These are phyloP conservation scores for Mortierella claussenii DNA, from an alignment of 192 early-diverging fungal genomes.

Conservation along the genomic window DNA sequence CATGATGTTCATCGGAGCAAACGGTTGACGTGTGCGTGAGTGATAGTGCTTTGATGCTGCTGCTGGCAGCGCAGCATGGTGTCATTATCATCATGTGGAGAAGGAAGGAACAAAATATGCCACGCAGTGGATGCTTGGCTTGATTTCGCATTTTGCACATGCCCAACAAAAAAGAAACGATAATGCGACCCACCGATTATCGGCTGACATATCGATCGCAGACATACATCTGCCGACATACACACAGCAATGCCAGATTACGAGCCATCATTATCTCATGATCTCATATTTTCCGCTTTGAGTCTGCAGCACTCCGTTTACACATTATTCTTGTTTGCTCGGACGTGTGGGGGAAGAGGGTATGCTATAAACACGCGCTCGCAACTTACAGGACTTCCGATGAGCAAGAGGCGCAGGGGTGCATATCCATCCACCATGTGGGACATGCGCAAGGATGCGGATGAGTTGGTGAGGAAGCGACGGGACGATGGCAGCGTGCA, in stretches of 20 bases:
- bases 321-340: no score
- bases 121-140: no score
- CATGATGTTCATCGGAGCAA: no score
- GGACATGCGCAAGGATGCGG: slow-evolving; percentile 9
- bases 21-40: neutral
- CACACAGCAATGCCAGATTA: no score
- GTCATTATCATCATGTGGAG: slow-evolving; percentile 7
- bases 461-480: slow-evolving; percentile 13
- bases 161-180: neutral
- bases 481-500: no score
- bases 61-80: neutral
- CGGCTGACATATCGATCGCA: no score
- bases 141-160: slow-evolving; percentile 3
- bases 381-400: slow-evolving; percentile 80
- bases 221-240: no score
- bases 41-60: neutral
- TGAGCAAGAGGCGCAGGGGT: slow-evolving; percentile 74
- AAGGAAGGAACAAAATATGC: neutral
- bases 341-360: no score
- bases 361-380: neutral
- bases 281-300: no score
- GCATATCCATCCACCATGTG: slow-evolving; percentile 39
- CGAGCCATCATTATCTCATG: neutral
- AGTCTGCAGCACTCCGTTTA: no score
- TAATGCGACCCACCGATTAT: neutral